phyloP scores from a whole-genome alignment of 1,284 basidiomycete species.

The Sporisorium exsertum region DNA sequence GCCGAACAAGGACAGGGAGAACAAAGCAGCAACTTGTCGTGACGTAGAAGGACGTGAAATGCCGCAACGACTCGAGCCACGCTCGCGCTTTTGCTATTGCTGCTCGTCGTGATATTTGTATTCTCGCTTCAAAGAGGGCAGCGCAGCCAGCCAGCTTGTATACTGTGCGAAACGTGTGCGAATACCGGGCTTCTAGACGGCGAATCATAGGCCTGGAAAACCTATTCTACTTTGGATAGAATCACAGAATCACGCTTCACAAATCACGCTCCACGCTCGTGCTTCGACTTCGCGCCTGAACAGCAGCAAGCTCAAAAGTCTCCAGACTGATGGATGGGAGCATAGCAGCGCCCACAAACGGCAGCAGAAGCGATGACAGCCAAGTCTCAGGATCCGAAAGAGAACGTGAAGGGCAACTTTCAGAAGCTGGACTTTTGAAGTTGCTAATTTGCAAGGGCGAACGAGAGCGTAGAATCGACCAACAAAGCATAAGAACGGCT shows the following conservation, averaged over 20 bases:
- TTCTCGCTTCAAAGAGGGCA: background rate
- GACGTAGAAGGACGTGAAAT: constrained; percentile 3
- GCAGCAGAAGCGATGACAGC: background rate
- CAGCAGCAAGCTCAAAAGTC: background rate
- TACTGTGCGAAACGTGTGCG: background rate
- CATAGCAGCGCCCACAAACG: no score
- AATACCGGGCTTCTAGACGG: background rate
- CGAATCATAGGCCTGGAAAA: background rate
- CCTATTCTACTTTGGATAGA: constrained; percentile 4
- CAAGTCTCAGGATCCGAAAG: background rate
- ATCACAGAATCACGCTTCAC: constrained; percentile 15
- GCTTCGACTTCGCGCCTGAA: background rate
- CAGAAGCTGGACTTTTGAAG: background rate
- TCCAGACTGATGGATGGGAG: background rate
- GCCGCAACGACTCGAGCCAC: background rate
- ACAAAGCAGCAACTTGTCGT: background rate
- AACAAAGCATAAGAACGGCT: constrained; percentile 31
- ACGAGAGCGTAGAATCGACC: constrained; percentile 31
- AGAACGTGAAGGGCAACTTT: no score
- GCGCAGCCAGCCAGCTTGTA: background rate
- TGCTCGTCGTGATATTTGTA: constrained; percentile 13
- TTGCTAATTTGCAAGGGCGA: background rate
- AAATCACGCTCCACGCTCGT: constrained; percentile 6
- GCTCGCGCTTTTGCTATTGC: constrained; percentile 7
- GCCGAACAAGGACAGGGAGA: background rate